phyloP scores from a whole-genome alignment of 345 rosid species.

The Linum trigynum region DNA sequence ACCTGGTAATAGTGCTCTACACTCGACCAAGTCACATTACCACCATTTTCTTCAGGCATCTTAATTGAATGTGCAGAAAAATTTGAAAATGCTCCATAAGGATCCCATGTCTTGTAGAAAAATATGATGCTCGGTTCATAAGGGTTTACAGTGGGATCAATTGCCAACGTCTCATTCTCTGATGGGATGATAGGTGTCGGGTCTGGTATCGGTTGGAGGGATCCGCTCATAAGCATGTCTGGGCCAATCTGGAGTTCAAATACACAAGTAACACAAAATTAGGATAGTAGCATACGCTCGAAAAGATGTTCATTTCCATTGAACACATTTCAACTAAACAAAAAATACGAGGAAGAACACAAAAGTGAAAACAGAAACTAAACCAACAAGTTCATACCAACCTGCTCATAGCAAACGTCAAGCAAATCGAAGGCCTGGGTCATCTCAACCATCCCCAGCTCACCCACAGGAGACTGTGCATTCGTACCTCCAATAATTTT shows the following conservation, averaged over 20 bases:
- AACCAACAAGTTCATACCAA: slow-evolving; percentile 15
- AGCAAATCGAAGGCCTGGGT: slow-evolving; percentile 80
- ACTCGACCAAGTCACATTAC: slow-evolving; percentile 56
- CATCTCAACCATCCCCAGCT: slow-evolving; percentile 99
- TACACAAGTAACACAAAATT: slow-evolving; percentile 5
- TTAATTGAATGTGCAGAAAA: slow-evolving; percentile 82
- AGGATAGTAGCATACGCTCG: too few species aligned
- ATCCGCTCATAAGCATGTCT: slow-evolving; percentile 87
- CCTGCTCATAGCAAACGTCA: slow-evolving; percentile 84
- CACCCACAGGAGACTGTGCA: slow-evolving; percentile 94
- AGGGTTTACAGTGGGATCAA: slow-evolving; percentile 70
- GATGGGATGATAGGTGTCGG: slow-evolving; percentile 69
- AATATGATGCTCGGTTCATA: slow-evolving; percentile 67
- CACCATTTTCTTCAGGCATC: slow-evolving; percentile 47
- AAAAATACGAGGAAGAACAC: neutral
- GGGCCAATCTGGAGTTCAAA: slow-evolving; percentile 65
- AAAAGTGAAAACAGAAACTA: neutral
- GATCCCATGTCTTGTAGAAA: slow-evolving; percentile 95
- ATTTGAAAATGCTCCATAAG: slow-evolving; percentile 82
- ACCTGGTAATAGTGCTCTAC: slow-evolving; percentile 95
- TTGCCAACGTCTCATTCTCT: slow-evolving; percentile 65
- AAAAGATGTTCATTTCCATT: too few species aligned
- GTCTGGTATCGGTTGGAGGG: slow-evolving; percentile 89
- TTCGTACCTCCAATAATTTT: slow-evolving; percentile 84
- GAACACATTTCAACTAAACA: neutral